phyloP scores from a whole-genome alignment of 2,329 filamentous ascomycete species.

The Coniochaeta sp. region DNA sequence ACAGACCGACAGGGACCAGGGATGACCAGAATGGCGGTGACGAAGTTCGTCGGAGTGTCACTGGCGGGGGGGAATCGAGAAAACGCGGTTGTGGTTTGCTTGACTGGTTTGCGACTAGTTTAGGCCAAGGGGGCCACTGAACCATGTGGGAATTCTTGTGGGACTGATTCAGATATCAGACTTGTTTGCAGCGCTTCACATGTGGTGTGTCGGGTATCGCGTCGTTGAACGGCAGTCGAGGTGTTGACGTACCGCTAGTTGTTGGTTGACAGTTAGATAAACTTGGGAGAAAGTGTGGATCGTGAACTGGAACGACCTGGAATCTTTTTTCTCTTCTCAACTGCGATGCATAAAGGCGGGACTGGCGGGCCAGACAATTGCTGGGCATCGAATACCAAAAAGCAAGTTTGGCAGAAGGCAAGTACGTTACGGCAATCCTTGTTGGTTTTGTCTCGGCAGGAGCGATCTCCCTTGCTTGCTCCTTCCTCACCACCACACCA shows the following conservation, averaged over 20 bases:
- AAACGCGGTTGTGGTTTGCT: neutral
- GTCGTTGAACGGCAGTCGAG: neutral
- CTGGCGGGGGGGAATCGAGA: neutral
- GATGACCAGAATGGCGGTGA: slow-evolving; percentile 1
- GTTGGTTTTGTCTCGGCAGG: neutral
- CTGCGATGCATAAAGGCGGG: neutral
- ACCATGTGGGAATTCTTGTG: neutral
- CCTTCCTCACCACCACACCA: too few species aligned
- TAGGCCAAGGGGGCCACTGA: neutral
- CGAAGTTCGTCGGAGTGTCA: neutral
- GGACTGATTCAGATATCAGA: neutral
- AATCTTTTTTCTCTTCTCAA: too few species aligned
- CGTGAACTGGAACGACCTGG: neutral
- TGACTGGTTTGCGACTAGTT: neutral
- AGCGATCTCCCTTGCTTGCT: neutral
- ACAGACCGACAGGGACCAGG: neutral
- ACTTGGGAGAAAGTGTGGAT: neutral
- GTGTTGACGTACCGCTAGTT: too few species aligned
- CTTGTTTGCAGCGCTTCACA: too few species aligned
- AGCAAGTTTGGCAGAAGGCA: neutral
- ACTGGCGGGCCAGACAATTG: too few species aligned
- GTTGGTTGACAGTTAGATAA: too few species aligned
- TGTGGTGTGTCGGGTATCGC: too few species aligned
- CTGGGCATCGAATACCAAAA: too few species aligned
- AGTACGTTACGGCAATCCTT: neutral